Evolutionary conservation across 2,329 filamentous ascomycete genomes (phyloP), one percentile per base, ranked within the genome.

Genomic region (Hypoxylon sp.): DNA sequence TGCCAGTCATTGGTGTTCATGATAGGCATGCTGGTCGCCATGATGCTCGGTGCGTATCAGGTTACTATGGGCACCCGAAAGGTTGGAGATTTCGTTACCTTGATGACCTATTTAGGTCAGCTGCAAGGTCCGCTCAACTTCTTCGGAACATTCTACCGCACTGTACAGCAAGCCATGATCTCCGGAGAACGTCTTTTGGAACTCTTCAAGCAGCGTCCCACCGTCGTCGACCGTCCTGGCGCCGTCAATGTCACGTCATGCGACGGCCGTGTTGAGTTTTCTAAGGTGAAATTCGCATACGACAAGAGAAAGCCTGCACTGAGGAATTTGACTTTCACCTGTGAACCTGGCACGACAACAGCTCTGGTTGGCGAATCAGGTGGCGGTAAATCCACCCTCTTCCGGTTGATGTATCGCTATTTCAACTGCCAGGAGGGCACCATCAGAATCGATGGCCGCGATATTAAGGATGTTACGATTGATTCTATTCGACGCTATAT

Each of bases 281-380:
- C 94, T 66, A 89, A 96, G 74, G 95, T 98, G 38, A 89, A 91
- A 72, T 99, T 99, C 78, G 89, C 93, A 34, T 99, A 99, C 76
- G 94, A 98, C 78, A 83, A 87, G 60, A 92, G 94, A 58, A 94
- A 93, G 77, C 91, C 94, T 5, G 96, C 96, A 1, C 82, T 99
- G 68, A 90, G 91, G 70, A 90, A 94, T 49, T 85, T 99, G 52
- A 91, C 88, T 69, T 98, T 99, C 80, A 90, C 91, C 69, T 98
- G 94, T 79, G 82, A 84, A 17, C 94, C 96, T 1, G 96, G 96
- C 57, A 98, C 94, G 0, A 98, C 94, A 0, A 99, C 95, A 5
- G 96, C 96, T 0, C 90, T 99, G 70, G 96, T 99, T 17, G 96
- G 96, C 70, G 95, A 98, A 79, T 98, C 95, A 32, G 96, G 96